Base-by-base conservation (phyloP, 768 basidiomycete species). In the Russula griseocarnosa region DNA sequence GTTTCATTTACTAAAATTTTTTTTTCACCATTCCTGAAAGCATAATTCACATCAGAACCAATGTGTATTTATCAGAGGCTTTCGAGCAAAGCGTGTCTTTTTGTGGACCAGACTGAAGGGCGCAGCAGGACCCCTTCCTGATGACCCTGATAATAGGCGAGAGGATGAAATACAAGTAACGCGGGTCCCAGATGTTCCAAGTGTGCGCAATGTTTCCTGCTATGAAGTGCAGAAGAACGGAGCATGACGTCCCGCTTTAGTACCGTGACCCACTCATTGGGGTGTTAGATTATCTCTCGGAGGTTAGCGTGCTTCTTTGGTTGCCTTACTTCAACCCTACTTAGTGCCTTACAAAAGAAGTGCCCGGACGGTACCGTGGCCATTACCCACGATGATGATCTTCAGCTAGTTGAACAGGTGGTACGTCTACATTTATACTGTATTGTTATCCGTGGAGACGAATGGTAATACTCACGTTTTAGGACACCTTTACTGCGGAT, bases 341-440 rank as follows among this genome's bases (percentile, higher is more conserved):
- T 46, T 16, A 54, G 16, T n/a, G 22, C 34, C 3, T 6, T 40
- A 3, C 46, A 32, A 38, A 26, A 66, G 65, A 63, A 66, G 49
- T 63, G 61, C 34, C 36, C 61, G 16, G 50, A 66, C 2, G 18
- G 26, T 3, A 46, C 38, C 8, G 20, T 66, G 5, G 65, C 47
- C n/a, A 58, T 66, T 28, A 50, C 61, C 47, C 65, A 66, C 28
- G 65, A 63, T 32, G 36, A 58, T 14, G 65, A 66, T 42, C 55
- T 66, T 51, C 18, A 55, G 2, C 22, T 50, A 4, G 40, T 65
- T 8, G 58, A 65, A 22, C 54, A 60, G 38, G 63, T 65, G 46
- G 63, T 65, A 34, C 38, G 63, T 60, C 32, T 16, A 24, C 10
- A 22, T 55, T 44, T 47, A 14, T 32, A 7, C 0, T 22, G 18